Base-by-base conservation (phyloP, 2,329 filamentous ascomycete species). In the Fusarium anguioides region DNA sequence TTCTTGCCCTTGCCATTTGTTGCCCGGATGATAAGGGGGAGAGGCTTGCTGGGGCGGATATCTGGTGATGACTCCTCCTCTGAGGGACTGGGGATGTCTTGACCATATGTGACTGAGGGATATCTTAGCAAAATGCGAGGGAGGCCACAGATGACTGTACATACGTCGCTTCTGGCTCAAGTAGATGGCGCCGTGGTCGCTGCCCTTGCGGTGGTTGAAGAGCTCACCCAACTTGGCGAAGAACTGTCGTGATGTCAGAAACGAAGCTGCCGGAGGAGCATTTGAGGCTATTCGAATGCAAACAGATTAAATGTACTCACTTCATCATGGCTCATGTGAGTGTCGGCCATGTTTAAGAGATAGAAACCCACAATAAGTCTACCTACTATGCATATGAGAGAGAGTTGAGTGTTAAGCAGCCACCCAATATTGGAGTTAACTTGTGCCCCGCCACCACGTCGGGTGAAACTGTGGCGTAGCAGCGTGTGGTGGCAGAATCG, bases 1-100 rank as follows among this genome's bases (percentile, higher is more conserved):
- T 80, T 82, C 72, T 86, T 88, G 48, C 82, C 86, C 75, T 91
- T 92, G 72, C 92, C 93, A 77, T 98, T 93, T 31, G 91, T 91
- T 15, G 93, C 95, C 62, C 94, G 90, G 68, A 99, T 87, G 41
- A 98, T 81, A 60, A 98, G 81, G 9, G 94, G 90, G 15, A 91
- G 81, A 8, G 89, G 88, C 26, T 81, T 80, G 12, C 84, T 79
- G 15, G 84, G 85, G 60, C 85, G 79, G 3, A 89, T 82, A 69
- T 93, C 89, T 72, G 87, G 82, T 58, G 90, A 82, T 15, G 85
- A 81, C 52, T 86, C 82, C 37, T 83, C 81, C 59, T 80, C 80
- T 33, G 79, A 75, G 26, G 83, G 61, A 21, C 80, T 73, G 8
- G 81, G 74, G 37, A 82, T 72, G 60, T 83, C 81, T 64, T 82